Percentiles rank a stretch among this genome's conserved stretches.
Evolutionary conservation across 1,139 yeast genomes (phyloP).

Genomic region (Suhomyces bribrorum): DNA sequence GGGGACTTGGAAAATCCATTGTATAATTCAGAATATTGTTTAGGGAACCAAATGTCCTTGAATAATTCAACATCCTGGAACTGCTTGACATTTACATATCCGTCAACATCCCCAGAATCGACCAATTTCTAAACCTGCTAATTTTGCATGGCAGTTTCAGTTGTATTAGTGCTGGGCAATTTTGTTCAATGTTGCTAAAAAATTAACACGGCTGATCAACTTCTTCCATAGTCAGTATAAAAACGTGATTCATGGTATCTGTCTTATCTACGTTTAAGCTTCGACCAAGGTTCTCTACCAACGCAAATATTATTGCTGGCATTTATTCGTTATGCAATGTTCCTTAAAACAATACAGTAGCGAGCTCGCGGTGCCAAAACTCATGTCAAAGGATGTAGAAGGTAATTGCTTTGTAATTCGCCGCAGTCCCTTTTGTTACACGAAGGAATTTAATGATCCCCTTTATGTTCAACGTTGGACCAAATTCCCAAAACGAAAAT

Average conservation of each 20-base stretch:
- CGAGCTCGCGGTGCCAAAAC: background rate
- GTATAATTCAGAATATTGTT: conserved; percentile 14
- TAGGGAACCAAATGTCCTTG: conserved; percentile 80
- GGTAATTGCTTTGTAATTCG: background rate
- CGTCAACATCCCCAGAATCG: conserved; percentile 56
- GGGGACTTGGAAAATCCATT: background rate
- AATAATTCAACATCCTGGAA: conserved; percentile 83
- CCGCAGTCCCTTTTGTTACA: background rate
- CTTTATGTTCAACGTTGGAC: conserved; percentile 2
- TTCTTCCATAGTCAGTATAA: too few species aligned
- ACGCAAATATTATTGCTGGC: background rate
- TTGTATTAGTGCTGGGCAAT: too few species aligned
- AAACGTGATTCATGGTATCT: too few species aligned
- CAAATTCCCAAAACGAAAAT: conserved; percentile 4
- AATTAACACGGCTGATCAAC: too few species aligned
- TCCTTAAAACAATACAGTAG: background rate
- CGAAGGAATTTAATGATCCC: background rate
- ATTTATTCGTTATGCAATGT: background rate
- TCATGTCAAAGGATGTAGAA: background rate
- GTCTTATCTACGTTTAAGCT: too few species aligned
- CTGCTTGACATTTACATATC: conserved; percentile 78
- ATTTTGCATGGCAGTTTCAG: too few species aligned
- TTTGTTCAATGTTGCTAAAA: too few species aligned
- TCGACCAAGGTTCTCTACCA: too few species aligned
- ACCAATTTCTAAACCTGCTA: too few species aligned